These are phyloP conservation scores for Agaricales sp. DNA, from an alignment of 1,284 basidiomycete species.

Conservation along the genomic window DNA sequence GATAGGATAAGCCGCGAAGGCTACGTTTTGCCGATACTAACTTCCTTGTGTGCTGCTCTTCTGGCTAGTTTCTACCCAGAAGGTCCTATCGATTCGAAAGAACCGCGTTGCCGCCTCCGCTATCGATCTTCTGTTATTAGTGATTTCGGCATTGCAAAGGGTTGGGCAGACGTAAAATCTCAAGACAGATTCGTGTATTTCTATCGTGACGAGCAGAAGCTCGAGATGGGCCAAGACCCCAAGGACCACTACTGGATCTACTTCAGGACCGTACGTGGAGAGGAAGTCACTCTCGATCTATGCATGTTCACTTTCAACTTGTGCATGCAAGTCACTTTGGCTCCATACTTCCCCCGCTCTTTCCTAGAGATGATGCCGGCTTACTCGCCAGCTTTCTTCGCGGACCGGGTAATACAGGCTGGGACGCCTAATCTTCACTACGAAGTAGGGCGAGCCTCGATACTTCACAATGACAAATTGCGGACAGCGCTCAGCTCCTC, in stretches of 20 bases:
- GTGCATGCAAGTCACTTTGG: conserved; percentile 16
- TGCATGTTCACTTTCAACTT: conserved; percentile 31
- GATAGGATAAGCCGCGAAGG: conserved; percentile 21
- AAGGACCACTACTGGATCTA: conserved; percentile 36
- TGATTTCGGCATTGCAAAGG: conserved; percentile 32
- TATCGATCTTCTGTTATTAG: conserved; percentile 26
- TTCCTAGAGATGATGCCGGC: conserved; percentile 7
- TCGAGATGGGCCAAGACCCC: conserved; percentile 26
- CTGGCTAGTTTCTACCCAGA: conserved; percentile 31
- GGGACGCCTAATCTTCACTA: conserved; percentile 15
- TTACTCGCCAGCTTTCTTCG: conserved; percentile 23
- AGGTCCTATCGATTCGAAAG: conserved; percentile 12
- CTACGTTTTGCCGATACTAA: conserved; percentile 21
- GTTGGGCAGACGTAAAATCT: conserved; percentile 19
- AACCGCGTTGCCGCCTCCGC: conserved; percentile 22
- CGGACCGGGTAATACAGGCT: conserved; percentile 15
- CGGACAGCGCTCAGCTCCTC: conserved; percentile 13
- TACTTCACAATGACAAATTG: conserved; percentile 22
- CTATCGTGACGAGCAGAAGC: conserved; percentile 13
- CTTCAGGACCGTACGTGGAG: conserved; percentile 29
- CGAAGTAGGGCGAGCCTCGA: conserved; percentile 21
- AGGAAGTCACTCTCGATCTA: conserved; percentile 28
- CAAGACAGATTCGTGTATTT: conserved; percentile 27
- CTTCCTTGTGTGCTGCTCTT: conserved; percentile 21
- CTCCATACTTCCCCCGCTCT: conserved; percentile 15